A percentile compares a stretch with the other conserved stretches of the same genome.
Conservation (phyloP, 495 filamentous ascomycete genomes). For the Aspergillus panamensis region DNA sequence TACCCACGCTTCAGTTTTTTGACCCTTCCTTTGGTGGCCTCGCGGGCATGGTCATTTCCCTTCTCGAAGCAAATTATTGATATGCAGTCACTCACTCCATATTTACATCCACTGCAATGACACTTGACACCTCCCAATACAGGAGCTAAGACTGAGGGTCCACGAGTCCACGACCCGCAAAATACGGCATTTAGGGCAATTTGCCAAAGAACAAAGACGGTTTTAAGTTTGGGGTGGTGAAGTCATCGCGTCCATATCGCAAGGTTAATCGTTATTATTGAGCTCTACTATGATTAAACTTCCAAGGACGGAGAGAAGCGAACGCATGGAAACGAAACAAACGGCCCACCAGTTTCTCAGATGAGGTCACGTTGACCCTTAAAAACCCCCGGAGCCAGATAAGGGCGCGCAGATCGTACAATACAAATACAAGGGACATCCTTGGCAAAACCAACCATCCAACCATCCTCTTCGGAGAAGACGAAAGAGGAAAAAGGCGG, state of each 20-base stretch:
- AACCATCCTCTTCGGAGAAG: too few relatives aligned
- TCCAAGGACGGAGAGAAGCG: neutral
- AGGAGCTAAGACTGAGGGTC: neutral
- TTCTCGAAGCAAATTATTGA: neutral
- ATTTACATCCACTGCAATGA: neutral
- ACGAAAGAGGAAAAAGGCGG: too few relatives aligned
- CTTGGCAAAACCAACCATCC: too few relatives aligned
- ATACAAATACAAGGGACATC: too few relatives aligned
- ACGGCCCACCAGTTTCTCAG: constrained; percentile 1
- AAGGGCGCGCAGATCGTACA: too few relatives aligned
- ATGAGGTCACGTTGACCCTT: constrained; percentile 10
- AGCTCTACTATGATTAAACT: neutral
- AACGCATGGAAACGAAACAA: neutral
- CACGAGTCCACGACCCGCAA: too few relatives aligned
- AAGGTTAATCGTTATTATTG: neutral
- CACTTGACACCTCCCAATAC: neutral
- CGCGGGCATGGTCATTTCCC: too few relatives aligned
- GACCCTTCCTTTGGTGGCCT: neutral
- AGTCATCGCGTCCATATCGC: neutral
- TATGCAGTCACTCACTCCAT: neutral
- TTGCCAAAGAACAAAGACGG: too few relatives aligned
- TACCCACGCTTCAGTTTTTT: neutral
- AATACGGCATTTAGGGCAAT: too few relatives aligned
- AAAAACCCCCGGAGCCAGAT: too few relatives aligned
- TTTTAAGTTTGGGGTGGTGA: neutral